These are phyloP conservation scores for Pulveroboletus ravenelii DNA, from an alignment of 768 basidiomycete species.

Conservation along the genomic window DNA sequence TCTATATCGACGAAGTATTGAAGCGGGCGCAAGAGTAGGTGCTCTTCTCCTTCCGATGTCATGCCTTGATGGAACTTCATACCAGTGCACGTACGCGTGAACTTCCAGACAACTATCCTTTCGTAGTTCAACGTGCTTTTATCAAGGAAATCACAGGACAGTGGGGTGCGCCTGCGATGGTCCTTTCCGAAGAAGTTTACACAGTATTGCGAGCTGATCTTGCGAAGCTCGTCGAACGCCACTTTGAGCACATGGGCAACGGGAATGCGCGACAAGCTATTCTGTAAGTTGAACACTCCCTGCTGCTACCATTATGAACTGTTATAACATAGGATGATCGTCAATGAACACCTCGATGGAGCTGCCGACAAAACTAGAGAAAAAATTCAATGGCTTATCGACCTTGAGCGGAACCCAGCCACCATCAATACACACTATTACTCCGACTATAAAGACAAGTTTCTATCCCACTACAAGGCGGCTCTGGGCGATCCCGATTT, in stretches of 20 bases:
- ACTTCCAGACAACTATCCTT: constrained; percentile 63
- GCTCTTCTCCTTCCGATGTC: background rate
- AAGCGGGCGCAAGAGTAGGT: constrained; percentile 44
- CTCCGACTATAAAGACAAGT: constrained; percentile 45
- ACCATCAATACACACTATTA: constrained; percentile 53
- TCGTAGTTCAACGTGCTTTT: constrained; percentile 49
- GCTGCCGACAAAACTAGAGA: constrained; percentile 37
- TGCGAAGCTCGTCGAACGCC: constrained; percentile 37
- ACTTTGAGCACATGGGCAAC: constrained; percentile 51
- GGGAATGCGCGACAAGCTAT: constrained; percentile 50
- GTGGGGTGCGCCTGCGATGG: constrained; percentile 47
- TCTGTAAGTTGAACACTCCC: constrained; percentile 28
- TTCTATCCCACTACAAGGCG: constrained; percentile 45
- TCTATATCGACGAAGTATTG: constrained; percentile 54
- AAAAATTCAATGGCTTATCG: constrained; percentile 45
- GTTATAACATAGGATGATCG: constrained; percentile 36
- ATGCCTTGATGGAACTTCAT: background rate
- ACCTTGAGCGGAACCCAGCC: constrained; percentile 45
- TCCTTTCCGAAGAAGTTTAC: constrained; percentile 41
- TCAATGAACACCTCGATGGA: constrained; percentile 47
- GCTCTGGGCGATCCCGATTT: constrained; percentile 11
- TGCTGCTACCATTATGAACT: background rate
- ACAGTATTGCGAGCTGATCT: constrained; percentile 37
- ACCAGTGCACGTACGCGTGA: constrained; percentile 65
- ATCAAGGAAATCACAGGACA: constrained; percentile 41